These are phyloP conservation scores for Xylariaceae sp. DNA, from an alignment of 2,329 filamentous ascomycete genomes.

Conservation along the genomic window DNA sequence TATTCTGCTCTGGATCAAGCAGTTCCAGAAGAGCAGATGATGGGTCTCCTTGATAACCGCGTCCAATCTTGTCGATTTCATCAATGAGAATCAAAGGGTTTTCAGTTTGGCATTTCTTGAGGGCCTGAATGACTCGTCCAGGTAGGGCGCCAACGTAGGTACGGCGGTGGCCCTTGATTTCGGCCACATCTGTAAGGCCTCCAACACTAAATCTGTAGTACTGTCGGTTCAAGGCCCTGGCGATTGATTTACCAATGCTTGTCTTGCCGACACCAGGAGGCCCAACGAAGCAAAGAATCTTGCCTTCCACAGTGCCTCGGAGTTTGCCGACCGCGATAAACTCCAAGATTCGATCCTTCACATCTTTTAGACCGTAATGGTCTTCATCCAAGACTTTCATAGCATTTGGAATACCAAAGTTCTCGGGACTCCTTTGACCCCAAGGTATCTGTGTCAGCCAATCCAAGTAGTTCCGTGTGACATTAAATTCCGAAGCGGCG, in stretches of 20 bases:
- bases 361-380: conserved; percentile 95
- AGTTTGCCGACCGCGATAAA: conserved; percentile 99
- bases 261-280: conserved; percentile 98
- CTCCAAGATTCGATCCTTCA: conserved; percentile 97
- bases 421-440: conserved; percentile 94
- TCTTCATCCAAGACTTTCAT: conserved; percentile 92
- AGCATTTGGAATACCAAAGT: conserved; percentile 93
- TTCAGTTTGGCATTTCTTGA: conserved; percentile 99
- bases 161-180: conserved; percentile 96
- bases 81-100: conserved; percentile 97
- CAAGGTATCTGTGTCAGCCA: conserved; percentile 99
- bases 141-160: conserved; percentile 97
- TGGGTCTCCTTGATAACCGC: conserved; percentile 94
- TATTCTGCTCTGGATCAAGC: conserved; percentile 96
- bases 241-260: conserved; percentile 98
- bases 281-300: conserved; percentile 97
- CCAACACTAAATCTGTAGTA: conserved; percentile 99
- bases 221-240: conserved; percentile 88
- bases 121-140: conserved; percentile 93
- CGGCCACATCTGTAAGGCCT: conserved; percentile 93
- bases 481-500: conserved; percentile 96
- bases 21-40: conserved; percentile 92
- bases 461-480: conserved; percentile 96
- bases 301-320: conserved; percentile 94
- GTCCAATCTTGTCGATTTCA: conserved; percentile 97